phyloP scores from a whole-genome alignment of 1,139 yeast species.

The Yamadazyma aaseri region DNA sequence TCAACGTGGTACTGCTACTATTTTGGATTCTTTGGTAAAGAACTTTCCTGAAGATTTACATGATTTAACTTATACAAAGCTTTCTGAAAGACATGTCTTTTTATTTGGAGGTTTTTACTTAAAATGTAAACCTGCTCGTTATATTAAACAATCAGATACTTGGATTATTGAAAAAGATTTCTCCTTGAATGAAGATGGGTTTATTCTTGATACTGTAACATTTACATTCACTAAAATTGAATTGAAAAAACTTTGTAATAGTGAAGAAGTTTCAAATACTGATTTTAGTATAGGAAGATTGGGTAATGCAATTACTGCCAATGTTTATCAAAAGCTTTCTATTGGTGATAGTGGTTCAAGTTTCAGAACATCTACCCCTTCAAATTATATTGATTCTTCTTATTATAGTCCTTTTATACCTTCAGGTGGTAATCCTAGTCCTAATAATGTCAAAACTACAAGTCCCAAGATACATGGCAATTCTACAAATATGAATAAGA shows the following conservation, averaged over 20 bases:
- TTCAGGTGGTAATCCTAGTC: conserved; percentile 1
- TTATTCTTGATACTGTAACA: conserved; percentile 33
- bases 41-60: conserved; percentile 29
- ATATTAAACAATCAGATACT: conserved; percentile 24
- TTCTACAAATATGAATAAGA: conserved; percentile 6
- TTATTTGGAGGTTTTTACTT: conserved; percentile 44
- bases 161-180: conserved; percentile 40
- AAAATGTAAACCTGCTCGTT: conserved; percentile 22
- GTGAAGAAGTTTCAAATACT: conserved; percentile 9
- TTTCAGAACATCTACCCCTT: conserved; percentile 14
- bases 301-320: conserved; percentile 24
- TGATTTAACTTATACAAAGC: conserved; percentile 28
- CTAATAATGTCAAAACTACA: conserved; percentile 3
- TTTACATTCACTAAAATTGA: conserved; percentile 31
- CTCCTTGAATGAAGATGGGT: conserved; percentile 36
- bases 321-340: conserved; percentile 14
- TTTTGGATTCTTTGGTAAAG: conserved; percentile 24
- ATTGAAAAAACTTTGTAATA: conserved; percentile 19
- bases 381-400: conserved; percentile 12
- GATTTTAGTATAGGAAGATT: conserved; percentile 22
- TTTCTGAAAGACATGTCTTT: conserved; percentile 38
- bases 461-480: conserved; percentile 9
- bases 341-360: conserved; percentile 14
- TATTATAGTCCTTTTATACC: conserved; percentile 18
- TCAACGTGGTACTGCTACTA: conserved; percentile 31